Evolutionary conservation across 192 early-diverging fungal genomes (phyloP), one percentile per base, ranked within the genome.

Genomic region (Fimicolochytrium jonesii): DNA sequence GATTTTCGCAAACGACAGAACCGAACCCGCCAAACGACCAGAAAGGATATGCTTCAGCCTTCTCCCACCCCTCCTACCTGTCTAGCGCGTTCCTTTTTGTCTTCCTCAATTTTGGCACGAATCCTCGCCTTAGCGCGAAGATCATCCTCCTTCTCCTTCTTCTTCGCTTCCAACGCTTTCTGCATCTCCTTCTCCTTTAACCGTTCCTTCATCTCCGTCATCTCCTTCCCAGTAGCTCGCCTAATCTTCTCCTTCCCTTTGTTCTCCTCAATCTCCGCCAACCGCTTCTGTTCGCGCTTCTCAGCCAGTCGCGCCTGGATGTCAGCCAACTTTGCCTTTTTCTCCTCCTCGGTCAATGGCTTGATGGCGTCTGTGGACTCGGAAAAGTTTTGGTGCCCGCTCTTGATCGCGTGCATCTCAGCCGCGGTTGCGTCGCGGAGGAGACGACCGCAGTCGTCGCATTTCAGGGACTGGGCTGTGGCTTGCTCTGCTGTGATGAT

Each of bases 401-500:
- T 86, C 51, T 83, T 78, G 41, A 83, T 76, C 23, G 91, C 91
- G 68, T 92, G 91, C 52, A 85, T 53, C 60, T 90, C 83, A 33
- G 89, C 91, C 13, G 84, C 82, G n/a, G 70, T 64, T 20, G 81
- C 88, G 71, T 93, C 88, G 34, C 83, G 72, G 36, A 93, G 75
- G n/a, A 93, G 58, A 56, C 86, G 81, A 36, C 85, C 79, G 57
- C 92, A 93, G 54, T 92, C 92, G 42, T 93, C 83, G 69, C 92
- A 93, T 32, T 82, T 68, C 29, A 93, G 73, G 36, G 83, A 87
- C 39, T 92, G 83, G 0, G 92, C 88, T 13, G 88, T 92, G 47
- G 82, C 87, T 56, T 91, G 83, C 10, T 84, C 85, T 56, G 78
- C 79, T 18, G 77, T 64, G 59, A 90, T 88, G 42, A 83, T 84